Conservation (phyloP, 257 asterid genomes). For the Nyctanthes arbortristis region DNA sequence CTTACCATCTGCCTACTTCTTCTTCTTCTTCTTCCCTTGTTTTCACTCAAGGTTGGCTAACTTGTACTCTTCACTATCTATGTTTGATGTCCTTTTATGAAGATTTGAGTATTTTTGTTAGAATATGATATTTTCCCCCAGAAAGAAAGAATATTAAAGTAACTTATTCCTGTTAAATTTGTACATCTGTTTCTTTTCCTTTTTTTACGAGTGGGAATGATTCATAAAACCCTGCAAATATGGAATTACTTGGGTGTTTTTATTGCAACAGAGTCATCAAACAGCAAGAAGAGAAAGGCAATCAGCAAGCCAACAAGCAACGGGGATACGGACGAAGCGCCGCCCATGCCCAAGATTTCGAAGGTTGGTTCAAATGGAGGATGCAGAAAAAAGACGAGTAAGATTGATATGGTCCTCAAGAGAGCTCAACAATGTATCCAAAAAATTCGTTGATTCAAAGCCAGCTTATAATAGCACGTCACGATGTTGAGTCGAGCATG, state of each 20-base stretch:
- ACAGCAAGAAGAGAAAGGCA: constrained; percentile 41
- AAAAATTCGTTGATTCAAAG: constrained; percentile 54
- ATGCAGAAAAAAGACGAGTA: constrained; percentile 27
- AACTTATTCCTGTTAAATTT: too few species aligned
- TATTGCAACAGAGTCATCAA: constrained; percentile 47
- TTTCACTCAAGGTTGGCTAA: constrained; percentile 45
- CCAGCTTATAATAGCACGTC: constrained; percentile 22
- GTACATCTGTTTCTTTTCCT: not conserved
- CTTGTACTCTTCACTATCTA: not conserved
- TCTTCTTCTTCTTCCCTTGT: constrained; percentile 31
- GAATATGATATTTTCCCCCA: not conserved
- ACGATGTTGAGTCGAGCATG: too few species aligned
- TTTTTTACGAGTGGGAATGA: not conserved
- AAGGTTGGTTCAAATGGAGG: constrained; percentile 4
- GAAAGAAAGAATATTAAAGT: not conserved
- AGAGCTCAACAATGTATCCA: constrained; percentile 59
- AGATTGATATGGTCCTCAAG: constrained; percentile 51
- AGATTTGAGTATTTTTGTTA: not conserved
- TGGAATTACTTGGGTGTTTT: not conserved
- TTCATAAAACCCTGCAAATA: not conserved
- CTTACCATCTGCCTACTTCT: constrained; percentile 12
- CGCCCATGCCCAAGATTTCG: constrained; percentile 16
- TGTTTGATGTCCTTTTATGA: too few species aligned
- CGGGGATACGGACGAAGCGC: constrained; percentile 7
- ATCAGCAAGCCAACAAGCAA: not conserved